Evolutionary conservation across 805 yeast genomes (phyloP).

Genomic region (Saccharomyces jurei): DNA sequence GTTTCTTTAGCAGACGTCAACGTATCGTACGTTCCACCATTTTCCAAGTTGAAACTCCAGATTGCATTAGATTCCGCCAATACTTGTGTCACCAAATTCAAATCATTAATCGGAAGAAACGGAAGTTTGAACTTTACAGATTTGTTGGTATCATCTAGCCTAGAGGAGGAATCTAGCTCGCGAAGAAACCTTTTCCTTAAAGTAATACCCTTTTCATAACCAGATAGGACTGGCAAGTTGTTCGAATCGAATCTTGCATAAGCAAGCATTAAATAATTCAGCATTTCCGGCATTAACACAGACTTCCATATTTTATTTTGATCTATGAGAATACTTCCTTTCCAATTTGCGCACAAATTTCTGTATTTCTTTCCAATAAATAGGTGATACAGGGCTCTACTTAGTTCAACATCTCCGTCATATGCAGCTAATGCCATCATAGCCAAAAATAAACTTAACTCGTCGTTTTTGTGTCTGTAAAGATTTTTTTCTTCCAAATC

Average conservation of each 20-base stretch:
- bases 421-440: constrained; percentile 71
- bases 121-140: constrained; percentile 39
- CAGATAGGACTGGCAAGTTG: constrained; percentile 31
- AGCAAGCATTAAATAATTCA: constrained; percentile 41
- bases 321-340: constrained; percentile 2
- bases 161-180: constrained; percentile 33
- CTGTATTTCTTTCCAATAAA: constrained; percentile 32
- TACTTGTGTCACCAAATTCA: constrained; percentile 37
- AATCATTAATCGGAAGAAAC: constrained; percentile 50
- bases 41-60: constrained; percentile 37
- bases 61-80: constrained; percentile 73
- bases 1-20: constrained; percentile 9
- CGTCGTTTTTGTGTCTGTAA: constrained; percentile 3
- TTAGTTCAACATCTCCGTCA: constrained; percentile 68
- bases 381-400: constrained; percentile 57
- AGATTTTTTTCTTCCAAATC: constrained; percentile 42
- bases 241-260: constrained; percentile 36
- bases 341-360: constrained; percentile 5
- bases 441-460: constrained; percentile 34
- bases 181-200: constrained; percentile 41
- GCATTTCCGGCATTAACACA: constrained; percentile 33
- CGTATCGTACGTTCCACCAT: constrained; percentile 33
- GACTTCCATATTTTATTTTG: constrained; percentile 14
- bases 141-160: constrained; percentile 15
- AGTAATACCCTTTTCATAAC: constrained; percentile 39